Evolutionary conservation across 768 basidiomycete species (phyloP), one percentile per base, ranked within the genome.

Genomic region (Termitomyces sp.): DNA sequence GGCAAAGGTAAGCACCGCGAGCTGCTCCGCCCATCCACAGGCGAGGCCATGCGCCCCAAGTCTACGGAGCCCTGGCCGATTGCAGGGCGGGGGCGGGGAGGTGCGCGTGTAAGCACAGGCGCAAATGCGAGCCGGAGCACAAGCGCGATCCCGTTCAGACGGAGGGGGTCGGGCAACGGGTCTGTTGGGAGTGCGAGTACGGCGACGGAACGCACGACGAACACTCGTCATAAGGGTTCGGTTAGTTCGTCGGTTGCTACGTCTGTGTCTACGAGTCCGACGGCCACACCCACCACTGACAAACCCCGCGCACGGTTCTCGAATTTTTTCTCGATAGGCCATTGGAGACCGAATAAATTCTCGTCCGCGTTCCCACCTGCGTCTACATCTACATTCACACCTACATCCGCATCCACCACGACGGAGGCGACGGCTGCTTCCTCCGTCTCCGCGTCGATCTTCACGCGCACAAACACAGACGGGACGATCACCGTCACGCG

Each of bases 1-100:
- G 58, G n/a, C n/a, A n/a, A n/a, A n/a, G n/a, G n/a, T n/a, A n/a
- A 68, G 31, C 63, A 63, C 37, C 63, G 66, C 9, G 58, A 57
- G 6, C 17, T 16, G 19, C 23, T 35, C 37, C 45, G 16, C 19
- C 46, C 29, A 14, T 38, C 44, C 35, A 11, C 34, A 35, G 48
- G 21, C 37, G 65, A 68, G 42, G 53, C 47, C 19, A 52, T 63
- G 32, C 64, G 71, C 6, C 65, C 71, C 5, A 69, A 67, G 48
- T 73, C 74, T 2, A 71, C 66, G 14, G 73, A 73, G 35, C 67
- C 67, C 10, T 71, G 68, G 67, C 63, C 65, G 9, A 44, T 52
- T 5, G n/a, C 40, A 2, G 38, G 37, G 3, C 7, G 23, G 21
- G 48, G 34, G 2, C 17, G 17, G 9, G 49, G 32, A n/a, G n/a